Percentiles rank a stretch among this genome's conserved stretches.
These are phyloP conservation scores for Eucalyptus viminalis DNA, from an alignment of 345 rosid genomes.

Conservation along the genomic window DNA sequence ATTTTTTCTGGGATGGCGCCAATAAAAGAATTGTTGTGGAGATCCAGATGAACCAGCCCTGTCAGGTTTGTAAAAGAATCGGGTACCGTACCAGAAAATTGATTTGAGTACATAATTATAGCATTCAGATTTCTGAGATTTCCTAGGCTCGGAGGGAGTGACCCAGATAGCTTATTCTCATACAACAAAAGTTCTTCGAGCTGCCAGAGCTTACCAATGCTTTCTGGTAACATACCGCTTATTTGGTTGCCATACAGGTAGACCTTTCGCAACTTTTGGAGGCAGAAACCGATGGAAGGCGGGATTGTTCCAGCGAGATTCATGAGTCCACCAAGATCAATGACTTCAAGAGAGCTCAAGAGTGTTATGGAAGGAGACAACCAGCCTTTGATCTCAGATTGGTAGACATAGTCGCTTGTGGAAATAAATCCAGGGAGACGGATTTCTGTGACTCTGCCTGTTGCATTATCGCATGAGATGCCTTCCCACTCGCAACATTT, in stretches of 20 bases:
- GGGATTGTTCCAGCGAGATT: conserved; percentile 33
- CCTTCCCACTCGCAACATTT: conserved; percentile 48
- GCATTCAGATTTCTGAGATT: conserved; percentile 17
- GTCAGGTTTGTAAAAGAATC: conserved; percentile 23
- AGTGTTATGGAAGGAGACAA: conserved; percentile 29
- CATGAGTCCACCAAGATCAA: conserved; percentile 43
- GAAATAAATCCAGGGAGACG: conserved; percentile 37
- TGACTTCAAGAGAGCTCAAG: conserved; percentile 26
- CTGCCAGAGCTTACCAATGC: conserved; percentile 33
- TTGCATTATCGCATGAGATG: conserved; percentile 16
- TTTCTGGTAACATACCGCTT: conserved; percentile 25
- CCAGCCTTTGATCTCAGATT: conserved; percentile 31
- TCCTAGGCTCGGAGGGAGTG: conserved; percentile 27
- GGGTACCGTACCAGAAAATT: conserved; percentile 18
- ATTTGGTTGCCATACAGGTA: conserved; percentile 39
- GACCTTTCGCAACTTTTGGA: conserved; percentile 19
- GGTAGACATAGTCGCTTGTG: conserved; percentile 6
- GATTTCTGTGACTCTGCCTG: conserved; percentile 32
- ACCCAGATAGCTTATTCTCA: conserved; percentile 35
- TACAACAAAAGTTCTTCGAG: conserved; percentile 34
- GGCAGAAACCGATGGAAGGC: conserved; percentile 19
- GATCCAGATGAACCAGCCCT: conserved; percentile 24
- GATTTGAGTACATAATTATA: conserved; percentile 26
- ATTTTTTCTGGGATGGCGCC: conserved; percentile 25
- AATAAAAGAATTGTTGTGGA: conserved; percentile 21